A percentile compares a stretch with the other conserved stretches of the same genome.
Evolutionary conservation across 78 protist species (phyloP).

Genomic region (Dictyostelium purpureum): DNA sequence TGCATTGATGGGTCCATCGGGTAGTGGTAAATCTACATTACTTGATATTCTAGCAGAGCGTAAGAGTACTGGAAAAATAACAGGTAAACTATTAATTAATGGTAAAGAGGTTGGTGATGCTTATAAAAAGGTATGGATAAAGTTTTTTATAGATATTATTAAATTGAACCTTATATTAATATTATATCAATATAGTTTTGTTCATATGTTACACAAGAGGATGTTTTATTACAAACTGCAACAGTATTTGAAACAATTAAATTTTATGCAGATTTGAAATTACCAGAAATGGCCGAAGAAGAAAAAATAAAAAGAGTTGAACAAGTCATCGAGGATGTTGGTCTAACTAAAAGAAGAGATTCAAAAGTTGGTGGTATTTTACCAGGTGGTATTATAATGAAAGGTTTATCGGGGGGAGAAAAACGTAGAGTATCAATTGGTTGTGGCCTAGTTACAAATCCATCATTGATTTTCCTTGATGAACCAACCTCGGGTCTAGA

Average conservation of each 20-base stretch:
- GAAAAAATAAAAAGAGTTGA: slow-evolving; percentile 31
- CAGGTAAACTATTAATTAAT: slow-evolving; percentile 28
- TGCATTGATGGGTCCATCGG: slow-evolving; percentile 85
- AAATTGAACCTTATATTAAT: not conserved
- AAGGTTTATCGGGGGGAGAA: slow-evolving; percentile 86
- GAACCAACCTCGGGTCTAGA: slow-evolving; percentile 78
- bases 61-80: slow-evolving; percentile 30
- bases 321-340: slow-evolving; percentile 38
- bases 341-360: slow-evolving; percentile 12
- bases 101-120: slow-evolving; percentile 31
- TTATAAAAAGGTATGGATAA: slow-evolving; percentile 3
- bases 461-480: slow-evolving; percentile 77
- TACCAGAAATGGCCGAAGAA: not conserved
- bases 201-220: slow-evolving; percentile 57
- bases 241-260: slow-evolving; percentile 54
- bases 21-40: slow-evolving; percentile 85
- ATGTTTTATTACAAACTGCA: slow-evolving; percentile 26
- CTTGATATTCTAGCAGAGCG: slow-evolving; percentile 76
- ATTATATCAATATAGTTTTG: not conserved
- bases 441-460: slow-evolving; percentile 80
- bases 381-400: slow-evolving; percentile 35
- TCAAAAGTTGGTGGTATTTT: slow-evolving; percentile 69
- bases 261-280: slow-evolving; percentile 65
- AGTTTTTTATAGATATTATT: not conserved
- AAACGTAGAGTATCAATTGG: slow-evolving; percentile 80